Evolutionary conservation across 176 grass and related monocot species (phyloP).

Genomic region (Thinopyrum elongatum): DNA sequence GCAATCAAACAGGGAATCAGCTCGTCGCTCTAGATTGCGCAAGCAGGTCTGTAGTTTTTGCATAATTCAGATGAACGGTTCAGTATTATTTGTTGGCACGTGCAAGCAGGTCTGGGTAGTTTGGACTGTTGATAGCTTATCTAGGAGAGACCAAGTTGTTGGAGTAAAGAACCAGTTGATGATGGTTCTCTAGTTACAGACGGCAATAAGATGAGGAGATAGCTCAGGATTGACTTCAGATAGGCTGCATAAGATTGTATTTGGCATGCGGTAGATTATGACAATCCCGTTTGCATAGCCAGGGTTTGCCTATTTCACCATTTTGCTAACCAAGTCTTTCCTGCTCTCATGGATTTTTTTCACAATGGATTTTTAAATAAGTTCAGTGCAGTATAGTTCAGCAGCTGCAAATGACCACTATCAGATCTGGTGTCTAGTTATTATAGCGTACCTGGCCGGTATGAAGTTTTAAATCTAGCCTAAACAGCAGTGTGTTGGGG

Average conservation of each 20-base stretch:
- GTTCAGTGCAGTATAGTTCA: neutral
- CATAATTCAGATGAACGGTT: conserved; percentile 9
- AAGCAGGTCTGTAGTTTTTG: conserved; percentile 47
- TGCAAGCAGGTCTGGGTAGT: conserved; percentile 11
- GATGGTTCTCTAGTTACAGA: conserved; percentile 24
- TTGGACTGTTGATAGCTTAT: conserved; percentile 16
- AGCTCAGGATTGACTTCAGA: conserved; percentile 12
- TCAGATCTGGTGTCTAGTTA: neutral
- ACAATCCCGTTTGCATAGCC: neutral
- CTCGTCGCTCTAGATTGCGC: conserved; percentile 60
- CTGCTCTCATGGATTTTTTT: too few relatives aligned
- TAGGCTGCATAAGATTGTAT: neutral
- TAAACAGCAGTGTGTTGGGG: conserved; percentile 6
- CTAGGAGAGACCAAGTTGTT: conserved; percentile 2
- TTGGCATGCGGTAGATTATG: neutral
- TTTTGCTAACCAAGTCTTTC: neutral
- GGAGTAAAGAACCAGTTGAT: neutral
- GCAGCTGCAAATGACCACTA: neutral
- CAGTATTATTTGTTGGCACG: neutral
- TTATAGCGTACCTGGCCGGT: neutral
- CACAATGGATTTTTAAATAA: too few relatives aligned
- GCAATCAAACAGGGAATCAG: conserved; percentile 70
- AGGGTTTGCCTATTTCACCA: too few relatives aligned
- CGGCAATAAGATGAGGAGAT: neutral
- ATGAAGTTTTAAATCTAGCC: neutral